These are phyloP conservation scores for Ogataea corticis DNA, from an alignment of 805 yeast genomes.

Conservation along the genomic window DNA sequence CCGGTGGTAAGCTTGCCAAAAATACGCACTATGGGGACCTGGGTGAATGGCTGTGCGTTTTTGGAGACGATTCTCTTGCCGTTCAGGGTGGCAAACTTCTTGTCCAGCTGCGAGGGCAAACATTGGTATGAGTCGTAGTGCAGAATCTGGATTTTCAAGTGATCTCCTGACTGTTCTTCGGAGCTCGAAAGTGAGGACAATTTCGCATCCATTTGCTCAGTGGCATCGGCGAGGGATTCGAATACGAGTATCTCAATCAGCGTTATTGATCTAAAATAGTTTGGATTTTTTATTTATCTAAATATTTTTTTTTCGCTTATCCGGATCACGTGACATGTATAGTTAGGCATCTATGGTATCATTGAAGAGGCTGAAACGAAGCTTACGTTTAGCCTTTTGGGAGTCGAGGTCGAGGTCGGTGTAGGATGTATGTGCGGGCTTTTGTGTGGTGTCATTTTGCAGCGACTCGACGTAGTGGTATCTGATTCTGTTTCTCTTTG, in stretches of 20 bases:
- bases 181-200: constrained; percentile 11
- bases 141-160: constrained; percentile 55
- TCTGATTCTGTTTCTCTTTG: constrained; percentile 17
- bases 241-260: too few relatives aligned
- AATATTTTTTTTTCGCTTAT: too few relatives aligned
- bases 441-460: background rate
- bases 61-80: constrained; percentile 13
- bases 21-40: constrained; percentile 75
- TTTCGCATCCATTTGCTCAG: background rate
- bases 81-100: constrained; percentile 35
- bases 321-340: too few relatives aligned
- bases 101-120: constrained; percentile 56
- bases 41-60: constrained; percentile 31
- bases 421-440: background rate
- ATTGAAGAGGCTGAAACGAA: constrained; percentile 17
- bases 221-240: too few relatives aligned
- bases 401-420: constrained; percentile 11
- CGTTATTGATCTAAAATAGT: too few relatives aligned
- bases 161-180: constrained; percentile 8
- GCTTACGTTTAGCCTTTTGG: constrained; percentile 8
- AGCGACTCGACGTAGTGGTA: constrained; percentile 22
- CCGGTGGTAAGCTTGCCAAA: constrained; percentile 72
- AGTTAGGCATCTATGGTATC: constrained; percentile 11
- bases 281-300: too few relatives aligned
- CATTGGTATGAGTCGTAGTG: constrained; percentile 66